These are phyloP conservation scores for Rhodotorula sp. DNA, from an alignment of 1,284 basidiomycete genomes.

Conservation along the genomic window DNA sequence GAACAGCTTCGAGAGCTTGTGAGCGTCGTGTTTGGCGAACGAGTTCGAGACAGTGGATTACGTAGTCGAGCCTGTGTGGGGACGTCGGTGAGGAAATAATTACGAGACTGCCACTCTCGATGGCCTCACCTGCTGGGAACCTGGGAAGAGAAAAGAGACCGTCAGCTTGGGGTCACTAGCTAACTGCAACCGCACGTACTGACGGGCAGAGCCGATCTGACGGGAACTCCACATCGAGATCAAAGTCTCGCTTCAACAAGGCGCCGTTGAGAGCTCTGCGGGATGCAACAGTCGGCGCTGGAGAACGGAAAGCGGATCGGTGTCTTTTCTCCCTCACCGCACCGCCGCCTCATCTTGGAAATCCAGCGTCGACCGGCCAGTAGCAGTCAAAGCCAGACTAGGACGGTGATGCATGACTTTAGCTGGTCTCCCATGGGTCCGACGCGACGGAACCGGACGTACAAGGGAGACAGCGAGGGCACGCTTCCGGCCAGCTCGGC, in stretches of 20 bases:
- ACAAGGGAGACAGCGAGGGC: conserved; percentile 64
- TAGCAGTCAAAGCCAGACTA: conserved; percentile 10
- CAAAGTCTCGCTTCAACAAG: conserved; percentile 71
- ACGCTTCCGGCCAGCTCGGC: conserved; percentile 59
- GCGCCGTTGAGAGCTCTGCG: conserved; percentile 70
- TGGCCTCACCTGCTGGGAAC: conserved; percentile 37
- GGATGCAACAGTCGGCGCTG: neutral
- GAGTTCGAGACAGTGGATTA: conserved; percentile 69
- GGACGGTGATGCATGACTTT: too few relatives aligned
- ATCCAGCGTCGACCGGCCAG: conserved; percentile 59
- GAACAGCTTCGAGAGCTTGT: neutral
- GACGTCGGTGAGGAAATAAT: neutral
- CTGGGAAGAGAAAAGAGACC: conserved; percentile 7
- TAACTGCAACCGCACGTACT: conserved; percentile 53
- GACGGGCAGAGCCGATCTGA: conserved; percentile 78
- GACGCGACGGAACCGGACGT: conserved; percentile 42
- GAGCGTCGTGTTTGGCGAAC: neutral
- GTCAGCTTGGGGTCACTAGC: too few relatives aligned
- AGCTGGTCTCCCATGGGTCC: too few relatives aligned
- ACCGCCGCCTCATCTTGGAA: conserved; percentile 69
- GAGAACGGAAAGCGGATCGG: neutral
- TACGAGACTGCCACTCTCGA: too few relatives aligned
- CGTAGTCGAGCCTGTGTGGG: conserved; percentile 66
- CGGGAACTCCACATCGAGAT: conserved; percentile 62
- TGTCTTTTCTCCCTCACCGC: conserved; percentile 54